Conservation (phyloP, 83 land plant species). For the Picea abies region DNA sequence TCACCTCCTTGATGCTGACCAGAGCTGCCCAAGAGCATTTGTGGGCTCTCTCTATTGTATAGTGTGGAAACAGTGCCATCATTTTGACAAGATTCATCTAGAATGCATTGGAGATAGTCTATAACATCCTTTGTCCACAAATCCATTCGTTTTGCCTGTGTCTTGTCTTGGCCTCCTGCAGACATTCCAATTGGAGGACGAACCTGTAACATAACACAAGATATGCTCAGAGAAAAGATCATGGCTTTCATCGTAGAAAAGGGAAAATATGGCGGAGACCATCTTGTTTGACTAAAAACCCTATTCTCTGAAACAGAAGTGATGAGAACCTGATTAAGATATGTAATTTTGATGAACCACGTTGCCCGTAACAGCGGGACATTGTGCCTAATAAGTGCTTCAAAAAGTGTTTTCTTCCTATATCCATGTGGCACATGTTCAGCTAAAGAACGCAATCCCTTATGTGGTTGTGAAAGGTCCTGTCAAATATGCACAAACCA, state of each 20-base stretch:
- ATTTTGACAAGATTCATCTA: conserved; percentile 71
- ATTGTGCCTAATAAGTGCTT: conserved; percentile 87
- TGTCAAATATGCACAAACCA: conserved; percentile 25
- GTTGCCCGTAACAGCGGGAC: conserved; percentile 93
- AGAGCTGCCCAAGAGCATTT: conserved; percentile 33
- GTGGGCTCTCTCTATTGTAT: conserved; percentile 41
- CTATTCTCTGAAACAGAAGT: background rate
- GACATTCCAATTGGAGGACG: conserved; percentile 61
- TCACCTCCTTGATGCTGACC: conserved; percentile 45
- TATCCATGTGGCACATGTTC: conserved; percentile 94
- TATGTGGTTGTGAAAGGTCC: conserved; percentile 92
- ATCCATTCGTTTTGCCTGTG: conserved; percentile 72
- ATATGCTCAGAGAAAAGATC: background rate
- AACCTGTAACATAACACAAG: conserved; percentile 48
- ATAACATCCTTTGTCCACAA: conserved; percentile 89
- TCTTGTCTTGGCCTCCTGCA: conserved; percentile 76
- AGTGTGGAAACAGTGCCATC: conserved; percentile 36
- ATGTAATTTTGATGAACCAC: conserved; percentile 93
- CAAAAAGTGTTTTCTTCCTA: conserved; percentile 73
- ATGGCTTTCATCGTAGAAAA: background rate
- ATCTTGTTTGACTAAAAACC: background rate
- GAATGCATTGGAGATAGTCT: conserved; percentile 72
- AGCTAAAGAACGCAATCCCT: conserved; percentile 76
- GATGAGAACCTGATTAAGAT: conserved; percentile 84
- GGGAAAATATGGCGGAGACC: background rate